A percentile compares a stretch with the other conserved stretches of the same genome.
Evolutionary conservation across 306 rosid genomes (phyloP).

Genomic region (Castanopsis chinensis): DNA sequence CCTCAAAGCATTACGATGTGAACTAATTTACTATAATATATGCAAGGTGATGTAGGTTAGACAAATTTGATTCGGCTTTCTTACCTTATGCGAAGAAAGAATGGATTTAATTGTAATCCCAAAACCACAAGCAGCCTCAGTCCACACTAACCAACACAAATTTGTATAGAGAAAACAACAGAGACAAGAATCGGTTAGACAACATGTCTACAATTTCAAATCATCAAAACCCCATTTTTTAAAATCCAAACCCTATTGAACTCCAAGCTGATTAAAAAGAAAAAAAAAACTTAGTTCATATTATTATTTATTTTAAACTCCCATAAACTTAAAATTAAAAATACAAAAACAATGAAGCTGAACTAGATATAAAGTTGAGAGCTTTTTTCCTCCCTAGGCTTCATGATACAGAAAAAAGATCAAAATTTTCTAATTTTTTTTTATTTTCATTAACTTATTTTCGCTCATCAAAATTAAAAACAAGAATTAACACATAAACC

Average conservation of each 20-base stretch:
- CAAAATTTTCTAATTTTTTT: not conserved
- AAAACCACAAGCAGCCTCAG: not conserved
- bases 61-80: constrained; percentile 29
- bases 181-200: not conserved
- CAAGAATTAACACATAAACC: too few relatives aligned
- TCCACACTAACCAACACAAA: not conserved
- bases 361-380: not conserved
- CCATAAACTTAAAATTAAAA: not conserved
- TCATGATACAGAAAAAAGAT: not conserved
- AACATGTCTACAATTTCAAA: not conserved
- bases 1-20: constrained; percentile 18
- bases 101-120: constrained; percentile 38
- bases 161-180: constrained; percentile 12
- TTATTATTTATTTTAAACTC: not conserved
- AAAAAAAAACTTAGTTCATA: not conserved
- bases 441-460: not conserved
- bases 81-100: constrained; percentile 55
- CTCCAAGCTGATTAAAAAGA: not conserved
- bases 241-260: not conserved
- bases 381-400: not conserved
- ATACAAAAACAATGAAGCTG: too few relatives aligned
- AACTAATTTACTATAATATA: constrained; percentile 7
- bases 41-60: not conserved
- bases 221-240: not conserved
- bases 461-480: not conserved